These are phyloP conservation scores for Pleochaeta shiraiana DNA, from an alignment of 2,329 filamentous ascomycete genomes.

Conservation along the genomic window DNA sequence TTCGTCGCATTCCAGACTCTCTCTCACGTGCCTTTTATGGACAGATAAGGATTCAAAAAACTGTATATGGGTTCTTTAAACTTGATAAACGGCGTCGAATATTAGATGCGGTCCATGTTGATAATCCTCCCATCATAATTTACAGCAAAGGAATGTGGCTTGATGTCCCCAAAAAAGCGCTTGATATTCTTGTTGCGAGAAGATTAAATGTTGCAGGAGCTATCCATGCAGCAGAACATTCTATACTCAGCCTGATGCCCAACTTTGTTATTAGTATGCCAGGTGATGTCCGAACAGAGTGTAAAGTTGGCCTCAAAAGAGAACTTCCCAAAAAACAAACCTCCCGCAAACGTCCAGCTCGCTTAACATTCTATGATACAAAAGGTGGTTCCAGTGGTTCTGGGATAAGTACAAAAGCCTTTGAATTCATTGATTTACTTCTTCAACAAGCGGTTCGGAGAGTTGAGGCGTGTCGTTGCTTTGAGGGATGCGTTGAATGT, in stretches of 20 bases:
- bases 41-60: conserved; percentile 62
- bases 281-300: conserved; percentile 84
- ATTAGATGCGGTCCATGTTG: conserved; percentile 77
- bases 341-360: conserved; percentile 58
- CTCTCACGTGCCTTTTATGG: conserved; percentile 63
- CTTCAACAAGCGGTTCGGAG: conserved; percentile 54
- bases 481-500: conserved; percentile 73
- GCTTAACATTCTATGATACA: conserved; percentile 85
- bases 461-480: conserved; percentile 54
- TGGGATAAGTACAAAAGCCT: conserved; percentile 80
- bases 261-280: conserved; percentile 80
- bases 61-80: conserved; percentile 95
- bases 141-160: conserved; percentile 88
- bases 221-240: conserved; percentile 90
- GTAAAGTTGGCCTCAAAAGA: conserved; percentile 63
- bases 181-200: conserved; percentile 54
- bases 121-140: conserved; percentile 77
- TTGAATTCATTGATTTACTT: conserved; percentile 71
- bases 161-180: conserved; percentile 58
- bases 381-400: conserved; percentile 70
- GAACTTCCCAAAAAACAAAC: conserved; percentile 57
- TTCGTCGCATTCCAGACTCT: conserved; percentile 44
- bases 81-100: conserved; percentile 70
- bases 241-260: conserved; percentile 66
- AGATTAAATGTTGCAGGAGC: conserved; percentile 66